Evolutionary conservation across 2,329 filamentous ascomycete species (phyloP).

Genomic region (Immersiporthe knoxdaviesiana): DNA sequence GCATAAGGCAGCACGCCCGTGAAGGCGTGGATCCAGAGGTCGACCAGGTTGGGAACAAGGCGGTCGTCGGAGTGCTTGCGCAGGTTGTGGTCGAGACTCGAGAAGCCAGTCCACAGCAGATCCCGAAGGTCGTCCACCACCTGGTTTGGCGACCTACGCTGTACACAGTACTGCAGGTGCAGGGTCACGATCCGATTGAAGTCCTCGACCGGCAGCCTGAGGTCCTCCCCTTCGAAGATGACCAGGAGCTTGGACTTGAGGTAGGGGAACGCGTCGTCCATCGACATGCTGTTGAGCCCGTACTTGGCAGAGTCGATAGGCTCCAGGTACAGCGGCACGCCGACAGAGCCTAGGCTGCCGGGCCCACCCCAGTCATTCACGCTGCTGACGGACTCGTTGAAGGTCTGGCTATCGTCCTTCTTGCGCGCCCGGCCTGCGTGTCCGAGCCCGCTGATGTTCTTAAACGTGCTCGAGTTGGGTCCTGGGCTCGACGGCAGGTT

Average conservation of each 20-base stretch:
- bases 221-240: constrained; percentile 80
- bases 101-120: constrained; percentile 79
- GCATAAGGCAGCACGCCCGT: constrained; percentile 91
- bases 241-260: constrained; percentile 75
- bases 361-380: constrained; percentile 57
- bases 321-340: constrained; percentile 54
- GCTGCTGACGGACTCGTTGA: constrained; percentile 53
- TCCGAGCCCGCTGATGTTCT: constrained; percentile 80
- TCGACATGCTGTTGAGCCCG: constrained; percentile 70
- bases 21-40: constrained; percentile 93
- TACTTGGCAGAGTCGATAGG: constrained; percentile 60
- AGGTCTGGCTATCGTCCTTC: constrained; percentile 67
- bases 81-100: constrained; percentile 81
- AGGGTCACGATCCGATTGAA: constrained; percentile 80
- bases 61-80: constrained; percentile 79
- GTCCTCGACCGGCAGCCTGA: constrained; percentile 80
- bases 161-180: constrained; percentile 77
- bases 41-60: constrained; percentile 86
- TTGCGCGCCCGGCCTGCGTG: constrained; percentile 76
- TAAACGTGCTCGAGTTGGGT: constrained; percentile 69
- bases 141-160: constrained; percentile 69
- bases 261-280: constrained; percentile 82
- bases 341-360: constrained; percentile 52
- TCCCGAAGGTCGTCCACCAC: constrained; percentile 79
- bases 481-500: constrained; percentile 73